Percentiles rank a stretch among this genome's conserved stretches.
Evolutionary conservation across 257 asterid genomes (phyloP).

Genomic region (Cinchona pubescens): DNA sequence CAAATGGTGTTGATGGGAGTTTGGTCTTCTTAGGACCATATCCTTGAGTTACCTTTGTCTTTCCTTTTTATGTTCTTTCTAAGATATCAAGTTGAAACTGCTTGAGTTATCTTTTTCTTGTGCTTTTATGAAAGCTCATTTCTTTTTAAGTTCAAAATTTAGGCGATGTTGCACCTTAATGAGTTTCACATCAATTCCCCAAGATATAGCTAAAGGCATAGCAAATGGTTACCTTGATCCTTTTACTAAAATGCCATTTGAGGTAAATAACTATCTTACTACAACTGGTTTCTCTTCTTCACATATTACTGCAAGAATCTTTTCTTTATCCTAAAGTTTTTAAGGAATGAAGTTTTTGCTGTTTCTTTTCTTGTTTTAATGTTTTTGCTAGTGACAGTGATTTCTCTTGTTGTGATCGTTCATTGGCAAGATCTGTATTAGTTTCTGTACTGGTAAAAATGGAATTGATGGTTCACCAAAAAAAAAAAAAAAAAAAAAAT

Average conservation of each 20-base stretch:
- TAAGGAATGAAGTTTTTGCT: not conserved
- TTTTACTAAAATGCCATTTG: slow-evolving; percentile 65
- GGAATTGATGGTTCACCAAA: too few species aligned
- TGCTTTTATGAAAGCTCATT: slow-evolving; percentile 6
- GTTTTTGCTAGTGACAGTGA: too few species aligned
- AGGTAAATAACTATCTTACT: slow-evolving; percentile 40
- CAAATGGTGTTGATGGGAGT: slow-evolving; percentile 40
- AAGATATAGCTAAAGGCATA: slow-evolving; percentile 74
- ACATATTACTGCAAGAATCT: not conserved
- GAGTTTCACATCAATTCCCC: slow-evolving; percentile 57
- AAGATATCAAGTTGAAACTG: too few species aligned
- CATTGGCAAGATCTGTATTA: not conserved
- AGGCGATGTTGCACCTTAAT: slow-evolving; percentile 52
- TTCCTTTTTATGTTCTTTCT: slow-evolving; percentile 7
- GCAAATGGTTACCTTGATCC: slow-evolving; percentile 91
- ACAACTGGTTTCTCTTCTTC: not conserved
- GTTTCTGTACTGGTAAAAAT: not conserved
- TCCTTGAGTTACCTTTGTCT: slow-evolving; percentile 46
- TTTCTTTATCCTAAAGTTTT: not conserved
- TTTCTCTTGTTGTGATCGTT: too few species aligned
- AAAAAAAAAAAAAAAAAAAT: too few species aligned
- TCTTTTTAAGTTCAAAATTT: slow-evolving; percentile 7
- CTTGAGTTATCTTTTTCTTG: slow-evolving; percentile 29
- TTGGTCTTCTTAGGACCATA: slow-evolving; percentile 92
- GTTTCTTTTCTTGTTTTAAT: not conserved